Evolutionary conservation across 768 basidiomycete species (phyloP).

Genomic region (Leccinum barrowsii): DNA sequence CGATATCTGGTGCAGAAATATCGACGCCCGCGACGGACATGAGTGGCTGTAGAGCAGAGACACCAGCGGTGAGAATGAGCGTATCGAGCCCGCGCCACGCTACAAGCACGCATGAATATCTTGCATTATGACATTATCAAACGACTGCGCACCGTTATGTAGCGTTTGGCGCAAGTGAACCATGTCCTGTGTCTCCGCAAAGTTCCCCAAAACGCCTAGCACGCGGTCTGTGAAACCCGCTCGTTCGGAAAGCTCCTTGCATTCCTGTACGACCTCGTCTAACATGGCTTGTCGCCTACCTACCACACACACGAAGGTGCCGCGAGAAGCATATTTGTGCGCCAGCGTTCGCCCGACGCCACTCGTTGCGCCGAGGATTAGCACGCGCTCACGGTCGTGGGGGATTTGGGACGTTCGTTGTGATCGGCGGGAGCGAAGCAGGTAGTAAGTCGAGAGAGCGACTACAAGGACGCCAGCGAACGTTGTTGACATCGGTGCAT

Average conservation of each 20-base stretch:
- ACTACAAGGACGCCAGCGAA: constrained; percentile 13
- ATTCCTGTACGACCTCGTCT: constrained; percentile 59
- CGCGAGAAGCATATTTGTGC: constrained; percentile 65
- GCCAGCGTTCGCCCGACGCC: constrained; percentile 79
- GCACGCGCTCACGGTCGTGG: constrained; percentile 59
- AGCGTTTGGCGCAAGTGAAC: constrained; percentile 51
- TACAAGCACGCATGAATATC: constrained; percentile 27
- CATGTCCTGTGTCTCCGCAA: constrained; percentile 64
- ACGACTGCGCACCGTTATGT: constrained; percentile 42
- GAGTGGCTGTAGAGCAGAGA: constrained; percentile 76
- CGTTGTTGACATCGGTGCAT: constrained; percentile 4
- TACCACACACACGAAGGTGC: constrained; percentile 71
- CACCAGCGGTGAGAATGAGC: constrained; percentile 76
- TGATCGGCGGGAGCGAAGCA: constrained; percentile 14
- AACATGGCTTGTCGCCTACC: constrained; percentile 59
- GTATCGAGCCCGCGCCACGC: constrained; percentile 86
- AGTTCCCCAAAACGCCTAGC: constrained; percentile 58
- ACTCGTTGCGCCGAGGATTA: constrained; percentile 80
- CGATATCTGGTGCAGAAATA: constrained; percentile 24
- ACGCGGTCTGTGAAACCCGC: constrained; percentile 32
- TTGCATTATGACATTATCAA: neutral
- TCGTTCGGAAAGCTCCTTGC: constrained; percentile 31
- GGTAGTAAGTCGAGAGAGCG: constrained; percentile 16
- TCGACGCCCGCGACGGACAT: constrained; percentile 64
- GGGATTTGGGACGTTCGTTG: constrained; percentile 37